These are phyloP conservation scores for Zanthoxylum bungeanum DNA, from an alignment of 345 rosid species.

Conservation along the genomic window DNA sequence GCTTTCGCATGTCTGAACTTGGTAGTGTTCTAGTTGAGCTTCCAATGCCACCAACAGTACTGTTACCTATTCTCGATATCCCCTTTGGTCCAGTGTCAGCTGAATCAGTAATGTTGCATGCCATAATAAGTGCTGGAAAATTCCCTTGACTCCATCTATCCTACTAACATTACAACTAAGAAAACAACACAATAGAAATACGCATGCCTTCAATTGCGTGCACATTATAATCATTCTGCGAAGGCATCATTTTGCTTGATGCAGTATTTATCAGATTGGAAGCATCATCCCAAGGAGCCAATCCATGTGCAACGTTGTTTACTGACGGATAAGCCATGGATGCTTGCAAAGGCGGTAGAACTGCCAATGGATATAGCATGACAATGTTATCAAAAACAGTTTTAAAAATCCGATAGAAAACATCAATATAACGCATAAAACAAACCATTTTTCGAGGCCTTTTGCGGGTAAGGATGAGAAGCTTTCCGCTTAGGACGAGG, in stretches of 20 bases:
- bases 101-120: slow-evolving; percentile 71
- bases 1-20: slow-evolving; percentile 45
- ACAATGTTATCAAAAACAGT: slow-evolving; percentile 8
- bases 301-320: slow-evolving; percentile 44
- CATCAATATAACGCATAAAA: slow-evolving; percentile 5
- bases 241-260: slow-evolving; percentile 37
- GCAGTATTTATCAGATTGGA: slow-evolving; percentile 46
- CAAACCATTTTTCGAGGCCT: slow-evolving; percentile 79
- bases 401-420: background rate
- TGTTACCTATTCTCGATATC: slow-evolving; percentile 41
- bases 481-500: slow-evolving; percentile 99
- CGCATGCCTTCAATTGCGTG: slow-evolving; percentile 58
- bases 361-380: slow-evolving; percentile 29
- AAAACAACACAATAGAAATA: slow-evolving; percentile 22
- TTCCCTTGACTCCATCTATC: slow-evolving; percentile 30
- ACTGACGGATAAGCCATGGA: slow-evolving; percentile 46
- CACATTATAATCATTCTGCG: slow-evolving; percentile 50
- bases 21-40: slow-evolving; percentile 42
- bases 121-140: slow-evolving; percentile 71
- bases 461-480: slow-evolving; percentile 92
- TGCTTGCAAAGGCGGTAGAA: slow-evolving; percentile 57
- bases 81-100: slow-evolving; percentile 89
- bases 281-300: slow-evolving; percentile 63
- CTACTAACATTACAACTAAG: slow-evolving; percentile 19
- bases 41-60: slow-evolving; percentile 44